Conservation (phyloP, 2,329 filamentous ascomycete genomes). For the Ophiostoma sp. region DNA sequence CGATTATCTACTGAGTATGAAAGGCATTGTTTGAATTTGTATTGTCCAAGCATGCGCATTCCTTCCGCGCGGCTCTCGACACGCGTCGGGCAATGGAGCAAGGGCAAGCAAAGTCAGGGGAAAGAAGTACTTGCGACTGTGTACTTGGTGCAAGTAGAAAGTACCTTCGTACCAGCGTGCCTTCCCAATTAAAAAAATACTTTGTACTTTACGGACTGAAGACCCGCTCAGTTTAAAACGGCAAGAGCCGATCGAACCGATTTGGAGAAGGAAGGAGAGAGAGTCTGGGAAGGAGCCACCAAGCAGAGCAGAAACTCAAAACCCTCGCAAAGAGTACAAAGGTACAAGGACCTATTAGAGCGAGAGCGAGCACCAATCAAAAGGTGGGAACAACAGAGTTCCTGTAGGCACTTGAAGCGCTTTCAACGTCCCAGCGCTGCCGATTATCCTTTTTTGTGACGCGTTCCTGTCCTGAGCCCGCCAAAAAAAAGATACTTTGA, state of each 20-base stretch:
- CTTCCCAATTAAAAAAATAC: neutral
- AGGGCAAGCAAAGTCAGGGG: neutral
- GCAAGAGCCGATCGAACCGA: constrained; percentile 13
- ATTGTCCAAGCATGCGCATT: constrained; percentile 2
- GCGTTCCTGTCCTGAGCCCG: neutral
- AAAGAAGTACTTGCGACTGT: neutral
- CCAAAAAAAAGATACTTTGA: neutral
- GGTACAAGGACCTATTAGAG: neutral
- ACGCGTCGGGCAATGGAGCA: neutral
- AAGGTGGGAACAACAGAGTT: neutral
- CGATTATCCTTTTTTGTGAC: constrained; percentile 9
- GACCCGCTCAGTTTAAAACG: constrained; percentile 7
- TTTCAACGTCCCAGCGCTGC: neutral
- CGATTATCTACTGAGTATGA: neutral
- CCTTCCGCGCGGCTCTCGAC: neutral
- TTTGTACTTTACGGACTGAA: neutral
- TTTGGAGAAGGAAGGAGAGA: neutral
- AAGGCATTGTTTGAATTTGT: neutral
- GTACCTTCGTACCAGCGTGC: neutral
- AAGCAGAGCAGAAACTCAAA: neutral
- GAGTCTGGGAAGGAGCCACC: neutral
- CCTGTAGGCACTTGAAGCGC: neutral
- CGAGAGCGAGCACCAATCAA: neutral
- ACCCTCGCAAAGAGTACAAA: neutral
- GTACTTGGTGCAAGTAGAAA: neutral